Evolutionary conservation across 2,329 filamentous ascomycete genomes (phyloP).

Genomic region (Phialocephala subalpina): DNA sequence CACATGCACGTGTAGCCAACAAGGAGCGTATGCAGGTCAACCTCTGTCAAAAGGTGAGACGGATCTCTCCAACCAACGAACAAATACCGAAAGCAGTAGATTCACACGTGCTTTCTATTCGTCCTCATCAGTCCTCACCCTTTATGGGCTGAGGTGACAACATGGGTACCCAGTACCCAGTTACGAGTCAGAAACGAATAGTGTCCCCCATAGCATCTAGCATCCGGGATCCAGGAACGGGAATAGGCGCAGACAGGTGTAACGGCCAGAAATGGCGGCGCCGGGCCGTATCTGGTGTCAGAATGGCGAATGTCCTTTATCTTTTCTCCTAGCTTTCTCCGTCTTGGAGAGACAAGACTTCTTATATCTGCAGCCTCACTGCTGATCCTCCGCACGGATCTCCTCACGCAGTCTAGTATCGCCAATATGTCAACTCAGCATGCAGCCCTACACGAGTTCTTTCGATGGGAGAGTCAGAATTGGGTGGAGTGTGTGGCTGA

Average conservation of each 20-base stretch:
- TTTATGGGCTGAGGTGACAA: not conserved
- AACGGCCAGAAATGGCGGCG: not conserved
- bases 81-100: conserved; percentile 1
- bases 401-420: not conserved
- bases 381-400: conserved; percentile 2
- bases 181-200: not conserved
- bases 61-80: conserved; percentile 2
- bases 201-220: not conserved
- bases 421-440: conserved; percentile 22
- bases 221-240: not conserved
- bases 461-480: conserved; percentile 33
- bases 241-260: not conserved
- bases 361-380: not conserved
- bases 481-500: conserved; percentile 31
- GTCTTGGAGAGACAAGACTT: not conserved
- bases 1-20: conserved; percentile 5
- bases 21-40: conserved; percentile 5
- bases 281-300: conserved; percentile 1
- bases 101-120: not conserved
- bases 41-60: not conserved
- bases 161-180: not conserved
- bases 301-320: not conserved
- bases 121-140: not conserved
- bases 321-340: conserved; percentile 4
- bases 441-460: conserved; percentile 32